Percentiles rank a stretch among this genome's conserved stretches.
phyloP scores from a whole-genome alignment of 805 yeast species.

The Cyberlindnera americana region DNA sequence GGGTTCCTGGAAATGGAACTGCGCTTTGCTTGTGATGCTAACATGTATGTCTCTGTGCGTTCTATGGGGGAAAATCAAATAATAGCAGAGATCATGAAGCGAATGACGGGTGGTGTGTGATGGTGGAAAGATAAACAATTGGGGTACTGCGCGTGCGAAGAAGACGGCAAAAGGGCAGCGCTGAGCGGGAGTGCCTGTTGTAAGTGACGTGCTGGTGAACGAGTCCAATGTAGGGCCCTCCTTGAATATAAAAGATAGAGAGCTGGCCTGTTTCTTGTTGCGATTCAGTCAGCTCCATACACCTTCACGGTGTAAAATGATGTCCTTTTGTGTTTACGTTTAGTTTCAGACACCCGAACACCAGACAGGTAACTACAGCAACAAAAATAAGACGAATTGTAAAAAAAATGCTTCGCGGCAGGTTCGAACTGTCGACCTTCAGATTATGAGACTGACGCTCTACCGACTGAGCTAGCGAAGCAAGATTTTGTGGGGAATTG shows the following conservation, averaged over 20 bases:
- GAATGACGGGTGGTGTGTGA: not conserved
- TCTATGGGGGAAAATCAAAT: not conserved
- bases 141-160: not conserved
- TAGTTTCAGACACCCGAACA: slow-evolving; percentile 8
- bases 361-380: slow-evolving; percentile 8
- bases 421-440: slow-evolving; percentile 56
- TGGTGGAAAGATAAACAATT: not conserved
- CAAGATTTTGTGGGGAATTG: slow-evolving; percentile 16
- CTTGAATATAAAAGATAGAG: no score
- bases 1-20: not conserved
- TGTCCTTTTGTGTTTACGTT: slow-evolving; percentile 19
- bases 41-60: slow-evolving; percentile 4
- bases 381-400: slow-evolving; percentile 1
- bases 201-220: no score
- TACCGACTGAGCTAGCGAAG: slow-evolving; percentile 56
- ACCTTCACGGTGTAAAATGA: no score
- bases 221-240: no score
- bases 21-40: slow-evolving; percentile 6
- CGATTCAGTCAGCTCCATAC: no score
- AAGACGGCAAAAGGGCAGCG: not conserved
- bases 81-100: not conserved
- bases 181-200: not conserved
- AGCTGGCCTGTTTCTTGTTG: no score
- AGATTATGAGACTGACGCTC: slow-evolving; percentile 58
- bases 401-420: slow-evolving; percentile 43